These are phyloP conservation scores for Tulasnella sp. DNA, from an alignment of 768 basidiomycete genomes.

Conservation along the genomic window DNA sequence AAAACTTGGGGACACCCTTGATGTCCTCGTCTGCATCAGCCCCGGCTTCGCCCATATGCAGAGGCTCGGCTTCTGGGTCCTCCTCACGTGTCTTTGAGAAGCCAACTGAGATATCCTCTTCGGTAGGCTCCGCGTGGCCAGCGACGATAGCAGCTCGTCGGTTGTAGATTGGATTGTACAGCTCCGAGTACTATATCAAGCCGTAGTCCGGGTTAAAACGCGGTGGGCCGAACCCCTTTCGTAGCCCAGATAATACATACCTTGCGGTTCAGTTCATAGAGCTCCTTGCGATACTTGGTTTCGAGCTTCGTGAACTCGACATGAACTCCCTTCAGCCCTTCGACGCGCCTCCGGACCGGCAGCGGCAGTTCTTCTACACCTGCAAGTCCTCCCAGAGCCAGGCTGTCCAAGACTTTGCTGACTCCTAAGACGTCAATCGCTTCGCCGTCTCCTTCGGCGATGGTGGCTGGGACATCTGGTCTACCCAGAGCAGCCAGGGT, in stretches of 20 bases:
- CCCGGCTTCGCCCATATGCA: slow-evolving; percentile 25
- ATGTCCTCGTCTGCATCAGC: slow-evolving; percentile 27
- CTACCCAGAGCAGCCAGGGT: slow-evolving; percentile 74
- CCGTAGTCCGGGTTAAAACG: not conserved
- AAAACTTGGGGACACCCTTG: slow-evolving; percentile 84
- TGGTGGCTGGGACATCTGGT: slow-evolving; percentile 41
- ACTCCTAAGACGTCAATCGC: slow-evolving; percentile 17
- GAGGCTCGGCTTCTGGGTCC: slow-evolving; percentile 37
- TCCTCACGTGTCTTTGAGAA: slow-evolving; percentile 65
- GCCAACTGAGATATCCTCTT: slow-evolving; percentile 77
- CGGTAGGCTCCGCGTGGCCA: slow-evolving; percentile 62
- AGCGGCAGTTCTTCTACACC: slow-evolving; percentile 84
- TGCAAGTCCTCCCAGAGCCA: slow-evolving; percentile 43
- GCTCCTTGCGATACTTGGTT: slow-evolving; percentile 90
- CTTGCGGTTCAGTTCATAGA: slow-evolving; percentile 93
- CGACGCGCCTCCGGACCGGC: slow-evolving; percentile 73
- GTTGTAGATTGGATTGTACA: slow-evolving; percentile 65
- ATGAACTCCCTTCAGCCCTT: slow-evolving; percentile 91
- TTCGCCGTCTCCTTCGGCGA: slow-evolving; percentile 48
- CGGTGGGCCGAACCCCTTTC: not conserved
- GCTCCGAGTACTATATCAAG: slow-evolving; percentile 32
- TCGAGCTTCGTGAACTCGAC: slow-evolving; percentile 85
- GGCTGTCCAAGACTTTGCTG: slow-evolving; percentile 40
- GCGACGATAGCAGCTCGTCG: slow-evolving; percentile 78
- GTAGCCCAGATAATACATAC: slow-evolving; percentile 36